A percentile compares a stretch with the other conserved stretches of the same genome.
These are phyloP conservation scores for Globisporangium echinulatum DNA, from an alignment of 352 stramenopile species.

Conservation along the genomic window DNA sequence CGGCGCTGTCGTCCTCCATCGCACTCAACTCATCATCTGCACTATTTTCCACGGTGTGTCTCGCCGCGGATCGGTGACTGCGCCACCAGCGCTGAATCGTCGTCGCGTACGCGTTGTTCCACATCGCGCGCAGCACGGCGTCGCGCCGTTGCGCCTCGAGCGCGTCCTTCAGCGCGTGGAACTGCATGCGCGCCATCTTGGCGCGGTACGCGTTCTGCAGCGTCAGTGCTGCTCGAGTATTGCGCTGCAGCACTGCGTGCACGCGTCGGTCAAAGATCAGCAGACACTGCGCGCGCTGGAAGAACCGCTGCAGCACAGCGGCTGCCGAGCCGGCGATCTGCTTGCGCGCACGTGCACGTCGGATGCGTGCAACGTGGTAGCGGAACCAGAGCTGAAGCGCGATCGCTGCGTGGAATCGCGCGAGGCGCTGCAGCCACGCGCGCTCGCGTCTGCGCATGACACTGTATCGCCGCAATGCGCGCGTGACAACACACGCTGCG, in stretches of 20 bases:
- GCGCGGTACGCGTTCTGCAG: conserved; percentile 60
- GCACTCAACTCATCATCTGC: background rate
- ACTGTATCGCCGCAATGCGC: conserved; percentile 27
- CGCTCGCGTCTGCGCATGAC: conserved; percentile 25
- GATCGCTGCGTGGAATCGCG: conserved; percentile 47
- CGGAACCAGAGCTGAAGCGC: conserved; percentile 51
- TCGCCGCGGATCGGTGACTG: background rate
- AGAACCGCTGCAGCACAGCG: conserved; percentile 36
- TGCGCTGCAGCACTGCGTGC: conserved; percentile 17
- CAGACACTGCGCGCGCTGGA: conserved; percentile 34
- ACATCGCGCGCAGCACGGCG: conserved; percentile 51
- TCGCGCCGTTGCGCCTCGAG: conserved; percentile 52
- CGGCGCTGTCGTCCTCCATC: background rate
- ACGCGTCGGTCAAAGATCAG: conserved; percentile 31
- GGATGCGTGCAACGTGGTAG: conserved; percentile 21
- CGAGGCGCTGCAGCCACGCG: conserved; percentile 34
- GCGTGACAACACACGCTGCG: conserved; percentile 34
- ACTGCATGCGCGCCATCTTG: conserved; percentile 40
- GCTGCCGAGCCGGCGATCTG: conserved; percentile 15
- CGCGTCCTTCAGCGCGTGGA: conserved; percentile 55
- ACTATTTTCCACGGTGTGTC: too few relatives aligned
- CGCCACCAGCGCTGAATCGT: conserved; percentile 62
- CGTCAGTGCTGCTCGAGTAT: conserved; percentile 24
- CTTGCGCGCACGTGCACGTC: conserved; percentile 5
- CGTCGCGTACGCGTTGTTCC: conserved; percentile 66